A percentile compares a stretch with the other conserved stretches of the same genome.
These are phyloP conservation scores for Ogataea pilisensis DNA, from an alignment of 805 yeast species.

Conservation along the genomic window DNA sequence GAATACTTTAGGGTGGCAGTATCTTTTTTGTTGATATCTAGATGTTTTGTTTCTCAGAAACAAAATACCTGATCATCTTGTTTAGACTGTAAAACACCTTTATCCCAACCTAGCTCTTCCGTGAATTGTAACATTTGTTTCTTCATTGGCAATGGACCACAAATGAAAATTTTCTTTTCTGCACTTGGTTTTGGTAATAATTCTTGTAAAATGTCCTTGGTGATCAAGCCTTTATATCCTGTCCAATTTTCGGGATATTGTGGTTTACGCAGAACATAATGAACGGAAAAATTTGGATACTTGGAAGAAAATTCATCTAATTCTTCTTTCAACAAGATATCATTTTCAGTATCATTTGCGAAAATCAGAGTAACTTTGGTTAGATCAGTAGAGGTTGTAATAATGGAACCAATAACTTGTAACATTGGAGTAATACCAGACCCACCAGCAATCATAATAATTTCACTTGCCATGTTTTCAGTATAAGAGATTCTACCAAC, in stretches of 20 bases:
- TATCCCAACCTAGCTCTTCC: conserved; percentile 58
- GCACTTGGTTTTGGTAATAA: conserved; percentile 47
- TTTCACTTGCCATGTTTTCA: conserved; percentile 54
- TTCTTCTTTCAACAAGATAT: conserved; percentile 67
- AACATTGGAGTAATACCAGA: conserved; percentile 88
- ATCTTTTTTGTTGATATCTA: background rate
- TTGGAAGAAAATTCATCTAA: conserved; percentile 62
- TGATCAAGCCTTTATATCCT: conserved; percentile 57
- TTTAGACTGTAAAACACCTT: conserved; percentile 28
- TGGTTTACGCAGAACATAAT: conserved; percentile 54
- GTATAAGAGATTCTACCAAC: conserved; percentile 65
- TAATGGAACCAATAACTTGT: conserved; percentile 68
- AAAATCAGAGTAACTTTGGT: conserved; percentile 60
- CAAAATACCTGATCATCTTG: conserved; percentile 36
- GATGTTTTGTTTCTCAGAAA: too few relatives aligned
- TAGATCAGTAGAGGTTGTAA: conserved; percentile 63
- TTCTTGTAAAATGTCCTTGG: conserved; percentile 51
- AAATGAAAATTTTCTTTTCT: conserved; percentile 57
- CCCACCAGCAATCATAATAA: conserved; percentile 78
- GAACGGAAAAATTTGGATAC: conserved; percentile 59
- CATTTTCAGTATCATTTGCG: conserved; percentile 75
- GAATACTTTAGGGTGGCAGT: background rate
- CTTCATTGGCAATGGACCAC: conserved; percentile 76
- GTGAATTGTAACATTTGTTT: conserved; percentile 46
- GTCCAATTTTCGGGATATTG: conserved; percentile 43